phyloP scores from a whole-genome alignment of 306 rosid species.

The Fagus crenata region DNA sequence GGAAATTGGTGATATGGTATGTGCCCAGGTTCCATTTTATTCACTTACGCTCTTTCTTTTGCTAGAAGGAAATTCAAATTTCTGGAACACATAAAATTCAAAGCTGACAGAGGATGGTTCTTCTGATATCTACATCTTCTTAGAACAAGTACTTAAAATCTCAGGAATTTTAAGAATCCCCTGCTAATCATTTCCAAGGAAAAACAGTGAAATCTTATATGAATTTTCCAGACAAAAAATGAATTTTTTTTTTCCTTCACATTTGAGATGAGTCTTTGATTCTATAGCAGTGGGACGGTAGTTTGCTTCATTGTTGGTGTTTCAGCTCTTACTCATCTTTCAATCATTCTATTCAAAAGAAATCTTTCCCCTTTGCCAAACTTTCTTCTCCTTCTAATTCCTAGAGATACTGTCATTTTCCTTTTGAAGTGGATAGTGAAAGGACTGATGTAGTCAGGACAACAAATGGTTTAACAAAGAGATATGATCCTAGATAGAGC shows the following conservation, averaged over 20 bases:
- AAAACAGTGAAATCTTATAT: neutral
- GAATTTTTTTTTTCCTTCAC: neutral
- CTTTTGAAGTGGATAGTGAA: neutral
- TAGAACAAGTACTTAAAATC: neutral
- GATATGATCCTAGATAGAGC: neutral
- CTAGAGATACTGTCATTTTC: neutral
- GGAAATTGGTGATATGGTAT: neutral
- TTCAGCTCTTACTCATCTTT: neutral
- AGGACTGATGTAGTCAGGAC: neutral
- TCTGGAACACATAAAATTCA: neutral
- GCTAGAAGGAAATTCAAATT: neutral
- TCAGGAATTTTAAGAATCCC: neutral
- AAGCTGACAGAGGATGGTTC: neutral
- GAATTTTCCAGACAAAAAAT: neutral
- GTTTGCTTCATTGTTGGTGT: neutral
- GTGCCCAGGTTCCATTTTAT: neutral
- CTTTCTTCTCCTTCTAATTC: neutral
- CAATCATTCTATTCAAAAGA: neutral
- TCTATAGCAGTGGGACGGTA: neutral
- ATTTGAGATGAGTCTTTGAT: neutral
- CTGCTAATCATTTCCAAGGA: neutral
- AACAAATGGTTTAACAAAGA: neutral
- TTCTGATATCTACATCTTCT: neutral
- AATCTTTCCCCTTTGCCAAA: neutral
- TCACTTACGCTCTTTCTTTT: neutral